Evolutionary conservation across 2,329 filamentous ascomycete species (phyloP).

Genomic region (Blumeria hordei): DNA sequence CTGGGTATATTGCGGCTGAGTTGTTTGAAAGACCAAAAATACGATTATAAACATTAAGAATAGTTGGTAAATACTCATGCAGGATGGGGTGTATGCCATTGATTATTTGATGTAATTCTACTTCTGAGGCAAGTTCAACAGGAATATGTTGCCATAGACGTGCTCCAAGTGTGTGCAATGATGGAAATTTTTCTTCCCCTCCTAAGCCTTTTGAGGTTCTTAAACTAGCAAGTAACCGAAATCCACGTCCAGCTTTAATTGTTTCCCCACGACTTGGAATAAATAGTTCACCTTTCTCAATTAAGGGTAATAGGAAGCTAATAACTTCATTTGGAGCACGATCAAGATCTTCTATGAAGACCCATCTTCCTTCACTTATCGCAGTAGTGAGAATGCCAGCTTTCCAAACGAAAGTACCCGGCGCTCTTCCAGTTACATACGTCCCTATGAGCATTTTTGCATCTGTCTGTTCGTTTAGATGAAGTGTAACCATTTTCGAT

Average conservation of each 20-base stretch:
- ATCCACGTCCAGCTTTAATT: conserved; percentile 60
- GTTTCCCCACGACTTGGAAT: conserved; percentile 76
- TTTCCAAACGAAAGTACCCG: conserved; percentile 78
- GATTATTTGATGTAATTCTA: conserved; percentile 56
- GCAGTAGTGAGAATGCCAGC: conserved; percentile 84
- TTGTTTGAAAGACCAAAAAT: conserved; percentile 22
- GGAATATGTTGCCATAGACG: conserved; percentile 68
- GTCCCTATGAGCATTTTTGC: conserved; percentile 88
- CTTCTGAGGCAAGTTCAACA: conserved; percentile 36
- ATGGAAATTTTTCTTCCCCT: conserved; percentile 41
- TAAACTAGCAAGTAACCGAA: conserved; percentile 79
- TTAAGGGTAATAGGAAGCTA: conserved; percentile 73
- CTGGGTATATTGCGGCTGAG: conserved; percentile 17
- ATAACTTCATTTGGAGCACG: conserved; percentile 86
- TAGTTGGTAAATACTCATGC: conserved; percentile 31
- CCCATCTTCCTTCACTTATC: conserved; percentile 83
- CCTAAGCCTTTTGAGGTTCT: conserved; percentile 48
- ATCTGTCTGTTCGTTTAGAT: conserved; percentile 95
- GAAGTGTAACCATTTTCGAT: conserved; percentile 69
- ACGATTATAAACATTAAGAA: conserved; percentile 33
- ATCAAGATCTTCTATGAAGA: conserved; percentile 90
- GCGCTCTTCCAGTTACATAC: conserved; percentile 71
- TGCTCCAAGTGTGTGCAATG: conserved; percentile 47
- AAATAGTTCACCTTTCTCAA: conserved; percentile 74
- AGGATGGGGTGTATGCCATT: conserved; percentile 45